Evolutionary conservation across 257 asterid genomes (phyloP).

Genomic region (Solanum pimpinellifolium): DNA sequence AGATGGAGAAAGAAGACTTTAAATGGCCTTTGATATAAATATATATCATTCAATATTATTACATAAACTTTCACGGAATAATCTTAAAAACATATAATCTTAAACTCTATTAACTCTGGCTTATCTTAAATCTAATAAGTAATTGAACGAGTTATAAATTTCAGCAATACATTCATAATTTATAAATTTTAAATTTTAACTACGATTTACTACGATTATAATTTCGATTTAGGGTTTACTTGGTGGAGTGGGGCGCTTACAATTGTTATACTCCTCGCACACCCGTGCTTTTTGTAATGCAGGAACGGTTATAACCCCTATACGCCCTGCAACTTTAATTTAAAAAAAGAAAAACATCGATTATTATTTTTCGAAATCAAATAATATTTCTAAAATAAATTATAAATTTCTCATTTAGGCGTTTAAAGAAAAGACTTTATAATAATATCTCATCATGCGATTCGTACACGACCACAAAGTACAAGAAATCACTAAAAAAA

Average conservation of each 20-base stretch:
- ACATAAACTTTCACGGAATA: no score
- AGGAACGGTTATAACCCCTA: fast-evolving
- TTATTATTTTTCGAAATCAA: background rate
- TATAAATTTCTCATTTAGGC: background rate
- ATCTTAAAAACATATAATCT: no score
- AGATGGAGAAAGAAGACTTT: no score
- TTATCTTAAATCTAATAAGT: background rate
- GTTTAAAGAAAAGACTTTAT: background rate
- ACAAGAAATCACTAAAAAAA: no score
- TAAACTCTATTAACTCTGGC: no score
- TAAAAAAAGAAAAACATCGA: background rate
- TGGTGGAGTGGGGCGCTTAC: fast-evolving
- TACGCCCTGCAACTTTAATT: background rate
- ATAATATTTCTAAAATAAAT: background rate
- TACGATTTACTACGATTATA: background rate
- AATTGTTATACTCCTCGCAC: background rate
- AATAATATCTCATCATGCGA: background rate
- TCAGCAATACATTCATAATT: background rate
- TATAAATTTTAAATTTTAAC: background rate
- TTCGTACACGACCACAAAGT: background rate
- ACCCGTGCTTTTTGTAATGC: fast-evolving
- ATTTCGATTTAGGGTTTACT: background rate
- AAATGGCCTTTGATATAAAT: no score
- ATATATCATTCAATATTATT: no score
- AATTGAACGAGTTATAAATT: background rate